phyloP scores from a whole-genome alignment of 345 rosid genomes.

The Iberis pinnata region DNA sequence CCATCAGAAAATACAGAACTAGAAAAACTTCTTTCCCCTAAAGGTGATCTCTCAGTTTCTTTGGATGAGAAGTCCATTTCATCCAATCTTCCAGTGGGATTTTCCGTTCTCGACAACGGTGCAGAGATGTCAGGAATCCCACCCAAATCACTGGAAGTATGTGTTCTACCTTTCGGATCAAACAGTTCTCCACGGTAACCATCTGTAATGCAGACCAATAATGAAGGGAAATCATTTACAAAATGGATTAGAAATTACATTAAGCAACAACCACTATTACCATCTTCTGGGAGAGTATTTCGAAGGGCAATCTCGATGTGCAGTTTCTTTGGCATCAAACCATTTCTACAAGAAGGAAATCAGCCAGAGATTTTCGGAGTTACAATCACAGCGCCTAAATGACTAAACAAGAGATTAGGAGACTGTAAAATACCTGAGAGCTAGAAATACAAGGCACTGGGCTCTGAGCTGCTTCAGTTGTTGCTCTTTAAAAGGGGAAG shows the following conservation, averaged over 20 bases:
- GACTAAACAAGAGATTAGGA: conserved; percentile 19
- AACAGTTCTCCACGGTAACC: conserved; percentile 41
- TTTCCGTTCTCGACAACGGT: conserved; percentile 41
- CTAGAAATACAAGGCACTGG: conserved; percentile 90
- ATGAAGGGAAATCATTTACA: conserved; percentile 22
- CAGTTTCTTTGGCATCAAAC: conserved; percentile 69
- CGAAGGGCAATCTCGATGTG: conserved; percentile 87
- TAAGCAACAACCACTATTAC: conserved; percentile 29
- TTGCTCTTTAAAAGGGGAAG: conserved; percentile 75
- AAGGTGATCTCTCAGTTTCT: conserved; percentile 40
- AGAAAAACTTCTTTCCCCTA: conserved; percentile 37
- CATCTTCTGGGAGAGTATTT: conserved; percentile 58
- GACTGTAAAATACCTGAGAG: conserved; percentile 53
- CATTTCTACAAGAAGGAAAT: conserved; percentile 45
- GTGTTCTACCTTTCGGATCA: conserved; percentile 44
- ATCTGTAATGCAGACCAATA: conserved; percentile 39
- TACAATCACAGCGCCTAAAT: neutral
- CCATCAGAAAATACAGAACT: conserved; percentile 39
- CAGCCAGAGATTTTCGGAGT: conserved; percentile 10
- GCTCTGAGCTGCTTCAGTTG: conserved; percentile 94
- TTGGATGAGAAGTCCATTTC: conserved; percentile 40
- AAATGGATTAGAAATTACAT: neutral
- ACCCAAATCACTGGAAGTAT: conserved; percentile 36
- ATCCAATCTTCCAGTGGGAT: conserved; percentile 43
- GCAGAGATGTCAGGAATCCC: conserved; percentile 38